phyloP scores from a whole-genome alignment of 1,284 basidiomycete species.

The Hymenochaete sp. region DNA sequence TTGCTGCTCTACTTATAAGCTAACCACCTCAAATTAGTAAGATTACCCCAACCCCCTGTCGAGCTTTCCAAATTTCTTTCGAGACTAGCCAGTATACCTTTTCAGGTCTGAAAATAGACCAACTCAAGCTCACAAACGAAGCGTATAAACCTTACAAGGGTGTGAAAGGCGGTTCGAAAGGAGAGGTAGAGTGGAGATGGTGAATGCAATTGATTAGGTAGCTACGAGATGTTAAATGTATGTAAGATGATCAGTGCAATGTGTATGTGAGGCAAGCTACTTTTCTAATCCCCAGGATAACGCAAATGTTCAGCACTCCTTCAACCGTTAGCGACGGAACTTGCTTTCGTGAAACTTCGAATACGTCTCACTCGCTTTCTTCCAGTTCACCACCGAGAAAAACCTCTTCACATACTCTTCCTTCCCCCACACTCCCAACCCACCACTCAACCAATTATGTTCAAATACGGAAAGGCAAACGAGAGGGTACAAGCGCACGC shows the following conservation, averaged over 20 bases:
- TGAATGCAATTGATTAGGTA: conserved; percentile 25
- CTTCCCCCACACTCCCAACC: conserved; percentile 92
- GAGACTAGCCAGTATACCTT: conserved; percentile 66
- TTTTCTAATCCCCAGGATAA: neutral
- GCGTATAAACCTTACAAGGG: conserved; percentile 70
- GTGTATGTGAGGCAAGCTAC: neutral
- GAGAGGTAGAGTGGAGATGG: conserved; percentile 71
- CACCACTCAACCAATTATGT: conserved; percentile 83
- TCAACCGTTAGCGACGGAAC: no score
- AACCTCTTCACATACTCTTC: conserved; percentile 85
- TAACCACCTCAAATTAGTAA: neutral
- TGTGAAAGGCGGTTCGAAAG: conserved; percentile 52
- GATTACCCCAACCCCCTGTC: no score
- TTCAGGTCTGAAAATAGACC: conserved; percentile 77
- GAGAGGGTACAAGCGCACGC: conserved; percentile 45
- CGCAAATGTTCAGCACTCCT: neutral
- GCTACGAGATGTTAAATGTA: neutral
- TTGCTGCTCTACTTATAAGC: neutral
- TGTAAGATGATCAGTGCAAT: conserved; percentile 3
- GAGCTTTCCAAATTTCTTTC: conserved; percentile 66
- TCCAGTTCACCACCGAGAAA: conserved; percentile 87
- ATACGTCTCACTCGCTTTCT: conserved; percentile 41
- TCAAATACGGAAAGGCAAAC: conserved; percentile 86
- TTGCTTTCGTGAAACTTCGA: conserved; percentile 6
- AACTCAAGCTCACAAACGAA: conserved; percentile 75